Percentiles rank a stretch among this genome's conserved stretches.
Conservation (phyloP, 257 asterid genomes). For the Plectranthus barbatus region DNA sequence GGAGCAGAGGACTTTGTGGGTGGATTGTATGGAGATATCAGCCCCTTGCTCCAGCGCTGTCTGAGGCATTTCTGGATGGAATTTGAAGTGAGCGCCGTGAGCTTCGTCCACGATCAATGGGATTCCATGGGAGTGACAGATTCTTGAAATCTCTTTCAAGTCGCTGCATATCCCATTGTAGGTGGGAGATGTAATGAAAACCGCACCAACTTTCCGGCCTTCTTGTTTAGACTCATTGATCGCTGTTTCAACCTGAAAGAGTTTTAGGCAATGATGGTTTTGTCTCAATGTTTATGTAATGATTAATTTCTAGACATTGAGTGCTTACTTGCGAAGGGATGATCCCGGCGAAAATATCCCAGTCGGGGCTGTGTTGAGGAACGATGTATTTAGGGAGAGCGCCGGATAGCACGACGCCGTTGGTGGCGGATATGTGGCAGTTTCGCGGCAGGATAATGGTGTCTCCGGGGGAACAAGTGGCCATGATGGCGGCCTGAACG, state of each 20-base stretch:
- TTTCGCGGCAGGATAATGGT: conserved; percentile 46
- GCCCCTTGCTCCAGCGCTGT: conserved; percentile 56
- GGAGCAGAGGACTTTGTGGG: conserved; percentile 58
- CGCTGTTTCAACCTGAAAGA: conserved; percentile 36
- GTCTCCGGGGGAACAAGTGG: conserved; percentile 55
- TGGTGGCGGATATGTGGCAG: conserved; percentile 43
- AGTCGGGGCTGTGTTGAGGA: conserved; percentile 29
- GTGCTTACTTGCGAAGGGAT: conserved; percentile 37
- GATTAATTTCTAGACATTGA: too few species aligned
- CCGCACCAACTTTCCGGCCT: conserved; percentile 34
- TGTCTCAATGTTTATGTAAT: too few species aligned
- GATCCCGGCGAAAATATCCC: conserved; percentile 51
- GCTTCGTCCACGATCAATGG: conserved; percentile 62
- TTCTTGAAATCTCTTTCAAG: conserved; percentile 23
- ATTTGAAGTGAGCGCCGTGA: conserved; percentile 64
- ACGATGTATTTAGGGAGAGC: conserved; percentile 41
- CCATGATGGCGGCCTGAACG: conserved; percentile 51
- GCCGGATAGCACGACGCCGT: conserved; percentile 41
- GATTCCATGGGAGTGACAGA: conserved; percentile 36
- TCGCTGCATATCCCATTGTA: conserved; percentile 56
- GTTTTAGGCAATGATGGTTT: too few species aligned
- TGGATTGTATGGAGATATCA: conserved; percentile 50
- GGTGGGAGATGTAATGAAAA: conserved; percentile 45
- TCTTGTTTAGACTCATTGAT: conserved; percentile 30
- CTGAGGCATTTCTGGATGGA: conserved; percentile 37